Base-by-base conservation (phyloP, 768 basidiomycete species). In the Tulasnella sp. region DNA sequence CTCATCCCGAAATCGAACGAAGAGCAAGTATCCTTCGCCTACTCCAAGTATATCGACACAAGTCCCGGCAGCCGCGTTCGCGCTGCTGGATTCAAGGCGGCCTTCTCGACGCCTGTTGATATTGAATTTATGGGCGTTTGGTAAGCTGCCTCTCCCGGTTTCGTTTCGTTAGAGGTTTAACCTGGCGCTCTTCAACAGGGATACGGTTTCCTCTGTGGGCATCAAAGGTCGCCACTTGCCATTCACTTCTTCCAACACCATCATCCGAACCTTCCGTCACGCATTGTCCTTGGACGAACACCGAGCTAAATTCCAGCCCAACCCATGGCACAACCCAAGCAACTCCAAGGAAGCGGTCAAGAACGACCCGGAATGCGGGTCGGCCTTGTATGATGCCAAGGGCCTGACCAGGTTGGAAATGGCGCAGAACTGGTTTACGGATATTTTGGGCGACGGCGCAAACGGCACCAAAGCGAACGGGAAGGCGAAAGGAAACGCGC, bases 151-250 rank as follows among this genome's bases (percentile, higher is more conserved):
- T 36, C 76, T 82, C 31, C 79, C 77, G 0, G 76, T 68, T 12
- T 80, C 80, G 27, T 16, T n/a, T n/a, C n/a, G n/a, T n/a, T n/a
- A n/a, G n/a, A n/a, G n/a, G n/a, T n/a, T n/a, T n/a, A n/a, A n/a
- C n/a, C n/a, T n/a, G n/a, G 24, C 68, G 19, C 18, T 24, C 24
- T 16, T 34, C n/a, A 31, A 39, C 42, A 82, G 82, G 80, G 83
- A 84, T 56, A 84, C 82, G 2, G 83, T 84, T 58, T 79, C 80
- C 1, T 81, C 82, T 18, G 83, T 83, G 58, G 83, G 83, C 8
- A 79, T 81, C 0, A 3, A 82, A 18, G 80, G 82, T 0, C 72
- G 81, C 2, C 81, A 80, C 19, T 80, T 84, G 0, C 84, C 84
- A 3, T 84, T 84, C 80, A 80, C 83, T 0, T 21, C 44, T 16